Evolutionary conservation across 257 asterid species (phyloP), one percentile per base, ranked within the genome.

Genomic region (Solanum neorickii): DNA sequence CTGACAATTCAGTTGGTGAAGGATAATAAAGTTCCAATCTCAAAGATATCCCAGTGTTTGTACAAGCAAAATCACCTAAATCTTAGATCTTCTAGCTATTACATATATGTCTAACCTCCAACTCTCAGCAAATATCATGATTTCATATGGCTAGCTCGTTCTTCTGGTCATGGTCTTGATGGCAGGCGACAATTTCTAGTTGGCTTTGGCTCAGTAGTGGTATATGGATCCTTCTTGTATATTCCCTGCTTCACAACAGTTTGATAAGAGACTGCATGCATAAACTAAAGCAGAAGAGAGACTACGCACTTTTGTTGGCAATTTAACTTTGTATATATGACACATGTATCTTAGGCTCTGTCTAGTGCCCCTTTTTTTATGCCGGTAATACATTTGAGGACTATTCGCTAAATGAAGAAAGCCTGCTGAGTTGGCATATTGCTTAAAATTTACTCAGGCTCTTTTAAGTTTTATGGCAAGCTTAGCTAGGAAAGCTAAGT

Each of bases 301-400:
- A 68, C 44, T 10, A 15, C 87, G 62, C 90, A 92, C 88, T 92
- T 92, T 91, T 91, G 92, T 89, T 87, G 21, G 68, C 47, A 41
- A 76, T 56, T 89, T 87, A 90, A 68, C 62, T 83, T 83, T 92
- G 92, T 93, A 93, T 92, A 91, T 91, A 90, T 91, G 83, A 74
- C 85, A 83, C 84, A 56, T 88, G 85, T 89, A 74, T 89, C 69
- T 65, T 91, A 92, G 90, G 90, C 82, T 84, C 77, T 83, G 91
- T 90, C 86, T 89, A 91, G 94, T 85, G 91, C 86, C 93, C 92
- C 92, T 90, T 91, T 92, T 92, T 93, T 91, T 77, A 90, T 88
- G 90, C 87, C 70, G 90, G 87, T 87, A 91, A 87, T 88, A 87
- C 89, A 92, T 87, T 83, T 85, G 83, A 87, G 92, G 84, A 89